Evolutionary conservation across 140 eudicot species (phyloP).

Genomic region (Stevia rebaudiana): DNA sequence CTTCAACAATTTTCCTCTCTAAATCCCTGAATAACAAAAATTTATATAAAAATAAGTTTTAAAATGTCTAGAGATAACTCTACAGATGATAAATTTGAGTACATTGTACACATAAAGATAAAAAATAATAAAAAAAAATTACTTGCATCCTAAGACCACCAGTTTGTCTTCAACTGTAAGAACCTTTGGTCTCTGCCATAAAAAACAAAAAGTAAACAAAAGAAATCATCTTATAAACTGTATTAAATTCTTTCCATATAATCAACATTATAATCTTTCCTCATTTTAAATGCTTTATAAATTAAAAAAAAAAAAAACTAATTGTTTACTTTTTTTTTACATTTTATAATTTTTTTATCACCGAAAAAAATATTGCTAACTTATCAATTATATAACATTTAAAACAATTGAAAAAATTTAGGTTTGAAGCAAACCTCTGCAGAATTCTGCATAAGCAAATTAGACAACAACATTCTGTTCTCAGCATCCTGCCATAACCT

Average conservation of each 20-base stretch:
- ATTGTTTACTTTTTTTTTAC: neutral
- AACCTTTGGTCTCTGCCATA: slow-evolving; percentile 75
- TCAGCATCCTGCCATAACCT: slow-evolving; percentile 98
- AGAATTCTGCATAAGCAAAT: slow-evolving; percentile 48
- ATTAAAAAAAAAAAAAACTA: neutral
- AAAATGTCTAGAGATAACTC: neutral
- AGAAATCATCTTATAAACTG: slow-evolving; percentile 1
- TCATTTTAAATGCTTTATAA: neutral
- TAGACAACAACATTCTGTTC: slow-evolving; percentile 54
- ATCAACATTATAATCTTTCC: neutral
- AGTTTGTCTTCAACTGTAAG: slow-evolving; percentile 94
- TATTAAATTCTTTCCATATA: neutral
- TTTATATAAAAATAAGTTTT: neutral
- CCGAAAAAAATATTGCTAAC: neutral
- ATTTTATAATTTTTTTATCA: no score
- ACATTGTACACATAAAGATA: neutral
- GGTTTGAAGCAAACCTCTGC: slow-evolving; percentile 47
- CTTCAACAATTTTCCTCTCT: slow-evolving; percentile 85
- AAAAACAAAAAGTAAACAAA: neutral
- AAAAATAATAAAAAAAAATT: slow-evolving; percentile 12
- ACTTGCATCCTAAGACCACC: slow-evolving; percentile 92
- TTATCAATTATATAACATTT: neutral
- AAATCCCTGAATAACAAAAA: slow-evolving; percentile 39
- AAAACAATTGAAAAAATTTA: neutral
- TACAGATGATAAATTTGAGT: neutral